Percentiles rank a stretch among this genome's conserved stretches.
phyloP scores from a whole-genome alignment of 495 filamentous ascomycete genomes.

The Parachaetomium inaequale region DNA sequence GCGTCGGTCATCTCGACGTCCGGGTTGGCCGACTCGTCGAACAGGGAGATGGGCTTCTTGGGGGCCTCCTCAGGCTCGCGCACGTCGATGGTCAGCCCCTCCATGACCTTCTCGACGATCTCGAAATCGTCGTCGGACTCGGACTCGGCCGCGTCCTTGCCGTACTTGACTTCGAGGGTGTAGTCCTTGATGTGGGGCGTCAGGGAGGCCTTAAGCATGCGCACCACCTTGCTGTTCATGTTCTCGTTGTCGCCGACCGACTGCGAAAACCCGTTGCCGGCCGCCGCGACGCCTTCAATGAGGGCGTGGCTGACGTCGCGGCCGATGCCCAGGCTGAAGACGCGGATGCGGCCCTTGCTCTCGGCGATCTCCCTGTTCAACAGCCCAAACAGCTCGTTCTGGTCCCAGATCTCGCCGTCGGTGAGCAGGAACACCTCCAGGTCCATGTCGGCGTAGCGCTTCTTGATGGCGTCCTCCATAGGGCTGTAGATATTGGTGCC shows the following conservation, averaged over 20 bases:
- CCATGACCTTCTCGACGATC: constrained; percentile 52
- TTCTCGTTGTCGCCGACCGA: constrained; percentile 55
- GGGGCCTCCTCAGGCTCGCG: constrained; percentile 10
- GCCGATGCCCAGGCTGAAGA: constrained; percentile 68
- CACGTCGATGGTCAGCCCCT: constrained; percentile 36
- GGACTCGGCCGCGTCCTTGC: constrained; percentile 25
- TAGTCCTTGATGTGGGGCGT: constrained; percentile 59
- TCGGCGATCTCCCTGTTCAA: constrained; percentile 48
- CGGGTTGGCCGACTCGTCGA: constrained; percentile 45
- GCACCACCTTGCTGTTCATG: constrained; percentile 60
- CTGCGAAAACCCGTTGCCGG: constrained; percentile 66
- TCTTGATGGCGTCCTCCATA: constrained; percentile 49
- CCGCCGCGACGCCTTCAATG: constrained; percentile 63
- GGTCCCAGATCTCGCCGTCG: constrained; percentile 66
- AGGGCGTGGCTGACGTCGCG: constrained; percentile 57
- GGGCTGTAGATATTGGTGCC: constrained; percentile 64
- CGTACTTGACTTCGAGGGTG: constrained; percentile 57
- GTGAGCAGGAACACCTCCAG: constrained; percentile 67
- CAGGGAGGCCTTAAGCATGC: constrained; percentile 68
- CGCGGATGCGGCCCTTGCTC: constrained; percentile 50
- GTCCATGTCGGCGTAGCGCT: constrained; percentile 48
- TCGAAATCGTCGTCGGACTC: constrained; percentile 54
- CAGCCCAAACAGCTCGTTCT: constrained; percentile 52
- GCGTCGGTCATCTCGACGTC: constrained; percentile 38
- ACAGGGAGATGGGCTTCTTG: constrained; percentile 55